Base-by-base conservation (phyloP, 345 rosid genomes). In the Eucalyptus lansdowneana region DNA sequence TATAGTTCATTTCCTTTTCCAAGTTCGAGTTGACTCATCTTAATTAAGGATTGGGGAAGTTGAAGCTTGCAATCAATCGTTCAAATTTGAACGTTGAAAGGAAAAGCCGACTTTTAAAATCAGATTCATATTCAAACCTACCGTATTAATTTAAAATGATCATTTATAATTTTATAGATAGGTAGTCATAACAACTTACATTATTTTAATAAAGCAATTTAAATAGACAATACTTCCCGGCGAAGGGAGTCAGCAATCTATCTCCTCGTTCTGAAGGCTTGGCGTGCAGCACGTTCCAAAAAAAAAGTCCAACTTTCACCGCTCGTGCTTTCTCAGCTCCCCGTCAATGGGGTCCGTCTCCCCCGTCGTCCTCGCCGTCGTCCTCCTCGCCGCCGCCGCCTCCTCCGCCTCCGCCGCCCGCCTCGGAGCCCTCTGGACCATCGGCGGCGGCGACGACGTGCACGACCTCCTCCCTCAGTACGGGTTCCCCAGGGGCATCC, bases 401-500 rank as follows among this genome's bases (percentile, higher is more conserved):
- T 4, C 13, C 90, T 88, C 86, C 92, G 89, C 91, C 87, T 89
- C 86, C 87, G 88, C 88, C 60, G 91, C 86, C 87, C 45, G 25
- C 14, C 88, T 88, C 31, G 87, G 69, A 86, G 40, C 86, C 31
- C 51, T 60, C 42, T 80, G 22, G 25, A 56, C 62, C 24, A 49
- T 53, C 93, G 86, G 58, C 86, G 90, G 80, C 86, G 90, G 44
- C 88, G 86, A 2, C 37, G 98, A 96, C 90, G 87, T 95, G 90
- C 97, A 96, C 86, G 98, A 97, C 89, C 92, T 96, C 85, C 97
- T 97, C 69, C 95, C 94, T 2, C 15, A 27, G 45, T 95, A 92
- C 89, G 97, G 97, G 40, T 92, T 97, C 34, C 99, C 99, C 2
- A 94, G 91, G 88, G 99, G 99, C 50, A 92, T 96, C 44, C 76